A percentile compares a stretch with the other conserved stretches of the same genome.
Evolutionary conservation across 2,329 filamentous ascomycete species (phyloP).

Genomic region (Hirsutella minnesotensis): DNA sequence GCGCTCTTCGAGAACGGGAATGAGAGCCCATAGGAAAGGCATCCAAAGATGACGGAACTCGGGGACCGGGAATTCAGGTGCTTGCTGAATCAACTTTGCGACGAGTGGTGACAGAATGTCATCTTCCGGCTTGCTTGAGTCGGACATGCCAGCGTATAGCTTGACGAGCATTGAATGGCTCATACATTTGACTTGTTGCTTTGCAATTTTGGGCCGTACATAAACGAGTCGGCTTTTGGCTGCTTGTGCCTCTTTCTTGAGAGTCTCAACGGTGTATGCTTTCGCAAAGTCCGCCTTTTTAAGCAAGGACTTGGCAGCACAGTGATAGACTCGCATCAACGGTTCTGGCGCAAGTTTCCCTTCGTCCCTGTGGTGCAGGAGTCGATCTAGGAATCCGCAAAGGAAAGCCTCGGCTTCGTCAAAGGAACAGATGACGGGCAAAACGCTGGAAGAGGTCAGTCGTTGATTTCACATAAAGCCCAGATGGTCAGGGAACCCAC

Average conservation of each 20-base stretch:
- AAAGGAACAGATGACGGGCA: constrained; percentile 2
- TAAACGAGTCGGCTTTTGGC: no score
- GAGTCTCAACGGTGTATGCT: background rate
- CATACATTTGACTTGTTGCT: background rate
- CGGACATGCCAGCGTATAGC: constrained; percentile 5
- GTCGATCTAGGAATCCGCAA: constrained; percentile 4
- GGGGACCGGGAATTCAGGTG: constrained; percentile 2
- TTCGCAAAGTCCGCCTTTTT: constrained; percentile 3
- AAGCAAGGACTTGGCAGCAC: constrained; percentile 3
- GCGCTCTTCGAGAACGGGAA: constrained; percentile 5
- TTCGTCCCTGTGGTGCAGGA: background rate
- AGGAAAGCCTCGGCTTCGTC: constrained; percentile 1
- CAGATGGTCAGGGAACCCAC: constrained; percentile 1
- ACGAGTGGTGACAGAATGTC: constrained; percentile 10
- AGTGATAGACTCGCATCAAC: constrained; percentile 1
- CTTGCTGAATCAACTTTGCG: constrained; percentile 8
- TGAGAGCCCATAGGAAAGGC: constrained; percentile 14
- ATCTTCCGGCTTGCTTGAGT: constrained; percentile 6
- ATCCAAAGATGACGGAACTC: constrained; percentile 17
- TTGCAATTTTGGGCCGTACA: background rate
- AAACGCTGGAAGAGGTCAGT: constrained; percentile 1
- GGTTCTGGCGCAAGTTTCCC: constrained; percentile 1
- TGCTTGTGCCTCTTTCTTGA: background rate
- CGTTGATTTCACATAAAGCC: background rate
- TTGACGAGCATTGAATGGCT: constrained; percentile 1